Conservation (phyloP, 306 rosid genomes). For the Trichosanthes cucumerina region DNA sequence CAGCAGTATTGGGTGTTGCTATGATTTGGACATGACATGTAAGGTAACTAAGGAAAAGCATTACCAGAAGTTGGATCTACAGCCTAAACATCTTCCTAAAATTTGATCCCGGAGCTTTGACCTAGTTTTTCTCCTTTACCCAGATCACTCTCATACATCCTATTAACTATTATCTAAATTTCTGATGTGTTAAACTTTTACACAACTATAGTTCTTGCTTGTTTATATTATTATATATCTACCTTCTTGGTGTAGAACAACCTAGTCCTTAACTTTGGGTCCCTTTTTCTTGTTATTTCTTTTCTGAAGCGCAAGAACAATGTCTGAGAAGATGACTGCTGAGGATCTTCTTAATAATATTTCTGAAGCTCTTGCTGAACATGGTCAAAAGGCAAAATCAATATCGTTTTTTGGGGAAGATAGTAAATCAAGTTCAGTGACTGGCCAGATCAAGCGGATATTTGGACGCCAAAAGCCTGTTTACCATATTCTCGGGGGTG, state of each 20-base stretch:
- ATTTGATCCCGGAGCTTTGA: background rate
- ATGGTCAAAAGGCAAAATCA: slow-evolving; percentile 28
- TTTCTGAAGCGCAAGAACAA: slow-evolving; percentile 23
- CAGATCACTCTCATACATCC: background rate
- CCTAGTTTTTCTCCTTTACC: background rate
- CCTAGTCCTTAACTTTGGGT: background rate
- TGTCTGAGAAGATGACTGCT: slow-evolving; percentile 55
- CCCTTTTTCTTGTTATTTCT: background rate
- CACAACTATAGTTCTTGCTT: background rate
- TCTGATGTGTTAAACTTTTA: background rate
- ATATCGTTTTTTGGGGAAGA: slow-evolving; percentile 50
- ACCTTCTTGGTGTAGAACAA: background rate
- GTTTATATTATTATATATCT: background rate
- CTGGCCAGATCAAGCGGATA: slow-evolving; percentile 45
- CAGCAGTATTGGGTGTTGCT: background rate
- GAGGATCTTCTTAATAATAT: slow-evolving; percentile 41
- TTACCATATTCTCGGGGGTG: slow-evolving; percentile 78
- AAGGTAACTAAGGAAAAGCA: background rate
- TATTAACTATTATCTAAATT: background rate
- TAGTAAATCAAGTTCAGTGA: slow-evolving; percentile 25
- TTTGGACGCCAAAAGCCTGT: slow-evolving; percentile 84
- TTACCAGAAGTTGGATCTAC: background rate
- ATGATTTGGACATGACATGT: background rate
- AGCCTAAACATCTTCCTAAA: background rate
- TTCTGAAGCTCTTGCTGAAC: slow-evolving; percentile 47